A percentile compares a stretch with the other conserved stretches of the same genome.
Conservation (phyloP, 441 rosid genomes). For the Adansonia rubrostipa region DNA sequence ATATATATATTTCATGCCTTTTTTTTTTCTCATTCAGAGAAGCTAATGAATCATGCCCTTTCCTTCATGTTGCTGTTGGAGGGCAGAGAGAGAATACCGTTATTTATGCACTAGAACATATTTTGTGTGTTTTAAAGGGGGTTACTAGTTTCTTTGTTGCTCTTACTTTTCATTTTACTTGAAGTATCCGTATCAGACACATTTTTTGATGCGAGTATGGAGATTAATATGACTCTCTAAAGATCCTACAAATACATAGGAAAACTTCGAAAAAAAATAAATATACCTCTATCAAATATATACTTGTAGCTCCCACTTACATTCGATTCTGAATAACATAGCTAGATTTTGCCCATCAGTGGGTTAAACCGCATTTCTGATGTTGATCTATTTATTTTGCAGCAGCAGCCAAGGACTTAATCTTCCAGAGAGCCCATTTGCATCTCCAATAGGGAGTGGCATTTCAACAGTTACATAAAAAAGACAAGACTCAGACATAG, state of each 20-base stretch:
- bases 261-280: no score
- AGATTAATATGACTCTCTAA: no score
- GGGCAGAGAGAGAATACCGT: not conserved
- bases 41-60: no score
- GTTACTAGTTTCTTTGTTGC: not conserved
- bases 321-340: no score
- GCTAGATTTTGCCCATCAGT: not conserved
- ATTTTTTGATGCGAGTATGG: no score
- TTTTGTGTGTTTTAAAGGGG: not conserved
- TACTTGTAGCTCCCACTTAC: no score
- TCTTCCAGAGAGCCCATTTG: constrained; percentile 92
- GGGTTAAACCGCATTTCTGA: not conserved
- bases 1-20: not conserved
- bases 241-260: no score
- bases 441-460: constrained; percentile 55
- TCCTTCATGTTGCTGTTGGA: not conserved
- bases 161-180: no score
- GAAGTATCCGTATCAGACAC: no score
- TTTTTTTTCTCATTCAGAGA: not conserved
- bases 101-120: not conserved
- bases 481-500: constrained; percentile 25
- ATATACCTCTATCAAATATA: no score
- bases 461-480: constrained; percentile 65
- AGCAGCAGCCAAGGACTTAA: constrained; percentile 58
- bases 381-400: not conserved